Conservation (phyloP, 1,139 yeast genomes). For the Saccharomyces hybrid region DNA sequence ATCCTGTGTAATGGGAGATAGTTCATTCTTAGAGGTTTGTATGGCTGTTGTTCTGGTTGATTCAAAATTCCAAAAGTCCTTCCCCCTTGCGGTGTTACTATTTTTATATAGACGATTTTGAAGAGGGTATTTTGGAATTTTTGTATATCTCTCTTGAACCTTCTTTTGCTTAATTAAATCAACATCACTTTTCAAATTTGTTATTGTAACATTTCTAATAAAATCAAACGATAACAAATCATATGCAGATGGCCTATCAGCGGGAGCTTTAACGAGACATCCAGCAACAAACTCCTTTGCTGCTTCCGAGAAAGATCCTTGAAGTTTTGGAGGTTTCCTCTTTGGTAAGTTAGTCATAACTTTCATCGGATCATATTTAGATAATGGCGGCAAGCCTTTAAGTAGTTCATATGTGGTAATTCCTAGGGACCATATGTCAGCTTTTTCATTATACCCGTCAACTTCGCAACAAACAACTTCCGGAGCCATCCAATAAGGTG, state of each 20-base stretch:
- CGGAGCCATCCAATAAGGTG: constrained; percentile 95
- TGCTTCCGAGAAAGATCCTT: constrained; percentile 38
- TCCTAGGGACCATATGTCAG: constrained; percentile 86
- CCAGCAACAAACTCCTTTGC: constrained; percentile 53
- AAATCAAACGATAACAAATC: constrained; percentile 42
- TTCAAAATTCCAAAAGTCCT: constrained; percentile 23
- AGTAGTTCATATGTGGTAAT: constrained; percentile 72
- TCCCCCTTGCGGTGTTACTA: constrained; percentile 4
- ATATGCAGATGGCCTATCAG: constrained; percentile 43
- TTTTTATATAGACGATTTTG: constrained; percentile 26
- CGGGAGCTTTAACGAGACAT: constrained; percentile 55
- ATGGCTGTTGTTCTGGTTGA: neutral
- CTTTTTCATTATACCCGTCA: constrained; percentile 66
- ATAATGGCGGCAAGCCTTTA: constrained; percentile 65
- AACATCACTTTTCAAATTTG: constrained; percentile 27
- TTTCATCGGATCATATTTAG: constrained; percentile 66
- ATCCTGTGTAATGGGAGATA: neutral
- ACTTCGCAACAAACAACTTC: constrained; percentile 49
- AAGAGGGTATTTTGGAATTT: constrained; percentile 30
- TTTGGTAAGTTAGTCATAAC: constrained; percentile 67
- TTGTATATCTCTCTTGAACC: constrained; percentile 14
- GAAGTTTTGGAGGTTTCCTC: constrained; percentile 56
- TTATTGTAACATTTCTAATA: constrained; percentile 27
- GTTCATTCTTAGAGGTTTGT: neutral
- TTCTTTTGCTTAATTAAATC: constrained; percentile 25